phyloP scores from a whole-genome alignment of 2,329 filamentous ascomycete genomes.

The Sporothrix schenckii region DNA sequence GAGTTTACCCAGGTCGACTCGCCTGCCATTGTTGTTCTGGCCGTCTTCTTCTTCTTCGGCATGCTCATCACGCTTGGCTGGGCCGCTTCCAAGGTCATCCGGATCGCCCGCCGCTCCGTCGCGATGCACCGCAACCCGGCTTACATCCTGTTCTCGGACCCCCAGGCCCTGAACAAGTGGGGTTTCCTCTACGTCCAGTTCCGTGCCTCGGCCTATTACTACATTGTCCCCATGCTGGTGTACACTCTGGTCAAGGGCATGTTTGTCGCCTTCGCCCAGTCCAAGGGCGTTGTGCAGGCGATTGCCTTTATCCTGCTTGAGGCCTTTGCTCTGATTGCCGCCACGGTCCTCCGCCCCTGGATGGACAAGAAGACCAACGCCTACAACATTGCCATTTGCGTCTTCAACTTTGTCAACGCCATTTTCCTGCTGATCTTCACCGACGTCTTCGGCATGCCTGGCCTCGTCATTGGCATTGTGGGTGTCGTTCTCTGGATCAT shows the following conservation, averaged over 20 bases:
- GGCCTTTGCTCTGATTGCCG: conserved; percentile 68
- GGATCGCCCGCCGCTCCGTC: conserved; percentile 77
- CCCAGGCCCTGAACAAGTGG: conserved; percentile 85
- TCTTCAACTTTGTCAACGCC: conserved; percentile 79
- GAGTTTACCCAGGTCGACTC: conserved; percentile 80
- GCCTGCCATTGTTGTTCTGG: conserved; percentile 74
- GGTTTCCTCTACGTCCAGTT: conserved; percentile 90
- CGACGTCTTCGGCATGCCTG: conserved; percentile 76
- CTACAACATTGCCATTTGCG: conserved; percentile 83
- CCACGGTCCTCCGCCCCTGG: conserved; percentile 79
- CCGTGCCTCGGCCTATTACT: conserved; percentile 86
- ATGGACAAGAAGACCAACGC: conserved; percentile 95
- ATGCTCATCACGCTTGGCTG: conserved; percentile 73
- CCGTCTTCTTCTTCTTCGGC: conserved; percentile 77
- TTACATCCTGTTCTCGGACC: conserved; percentile 87
- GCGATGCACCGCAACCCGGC: conserved; percentile 87
- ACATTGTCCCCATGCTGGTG: conserved; percentile 71
- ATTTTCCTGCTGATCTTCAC: conserved; percentile 82
- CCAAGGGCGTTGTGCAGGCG: conserved; percentile 68
- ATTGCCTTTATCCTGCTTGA: conserved; percentile 78
- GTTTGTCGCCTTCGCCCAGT: conserved; percentile 77
- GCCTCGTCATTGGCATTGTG: conserved; percentile 77
- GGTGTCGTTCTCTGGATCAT: conserved; percentile 81
- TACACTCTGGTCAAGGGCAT: conserved; percentile 79
- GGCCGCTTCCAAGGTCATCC: conserved; percentile 81